Evolutionary conservation across 23 red algal species (phyloP).

Genomic region (Gracilaria domingensis): DNA sequence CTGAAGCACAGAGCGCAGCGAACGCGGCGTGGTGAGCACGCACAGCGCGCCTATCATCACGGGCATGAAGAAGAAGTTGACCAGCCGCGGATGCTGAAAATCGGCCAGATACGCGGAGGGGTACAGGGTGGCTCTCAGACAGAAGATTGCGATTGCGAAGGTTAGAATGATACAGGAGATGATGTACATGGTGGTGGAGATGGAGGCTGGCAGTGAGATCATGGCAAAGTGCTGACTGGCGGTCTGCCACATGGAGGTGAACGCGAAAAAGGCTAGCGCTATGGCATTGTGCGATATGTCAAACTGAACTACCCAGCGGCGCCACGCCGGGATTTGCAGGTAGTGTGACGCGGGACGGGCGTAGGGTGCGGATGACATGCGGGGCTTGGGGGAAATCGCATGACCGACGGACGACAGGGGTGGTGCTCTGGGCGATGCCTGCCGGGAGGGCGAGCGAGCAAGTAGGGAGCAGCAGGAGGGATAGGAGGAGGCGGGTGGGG

Average conservation of each 20-base stretch:
- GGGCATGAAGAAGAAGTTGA: slow-evolving; percentile 78
- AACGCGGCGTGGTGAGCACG: slow-evolving; percentile 36
- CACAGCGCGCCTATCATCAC: slow-evolving; percentile 52
- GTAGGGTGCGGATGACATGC: neutral
- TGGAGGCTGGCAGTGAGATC: neutral
- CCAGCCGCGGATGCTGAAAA: slow-evolving; percentile 44
- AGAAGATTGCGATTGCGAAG: slow-evolving; percentile 8
- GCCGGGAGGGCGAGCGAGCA: too few species aligned
- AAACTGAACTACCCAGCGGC: slow-evolving; percentile 46
- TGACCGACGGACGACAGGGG: neutral
- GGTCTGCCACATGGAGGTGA: slow-evolving; percentile 58
- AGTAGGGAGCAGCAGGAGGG: too few species aligned
- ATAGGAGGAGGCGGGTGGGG: too few species aligned
- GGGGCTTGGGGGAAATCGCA: neutral
- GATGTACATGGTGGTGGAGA: slow-evolving; percentile 52
- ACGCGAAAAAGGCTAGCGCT: slow-evolving; percentile 49
- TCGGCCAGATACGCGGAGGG: slow-evolving; percentile 40
- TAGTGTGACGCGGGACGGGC: neutral
- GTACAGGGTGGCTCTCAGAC: slow-evolving; percentile 10
- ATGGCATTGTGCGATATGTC: slow-evolving; percentile 64
- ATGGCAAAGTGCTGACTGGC: slow-evolving; percentile 27
- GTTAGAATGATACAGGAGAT: slow-evolving; percentile 43
- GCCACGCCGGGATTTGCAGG: slow-evolving; percentile 18
- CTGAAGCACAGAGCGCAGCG: slow-evolving; percentile 9
- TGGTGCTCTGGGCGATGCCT: too few species aligned